A percentile compares a stretch with the other conserved stretches of the same genome.
Evolutionary conservation across 148 eudicot genomes (phyloP).

Genomic region (Chenopodium quinoa): DNA sequence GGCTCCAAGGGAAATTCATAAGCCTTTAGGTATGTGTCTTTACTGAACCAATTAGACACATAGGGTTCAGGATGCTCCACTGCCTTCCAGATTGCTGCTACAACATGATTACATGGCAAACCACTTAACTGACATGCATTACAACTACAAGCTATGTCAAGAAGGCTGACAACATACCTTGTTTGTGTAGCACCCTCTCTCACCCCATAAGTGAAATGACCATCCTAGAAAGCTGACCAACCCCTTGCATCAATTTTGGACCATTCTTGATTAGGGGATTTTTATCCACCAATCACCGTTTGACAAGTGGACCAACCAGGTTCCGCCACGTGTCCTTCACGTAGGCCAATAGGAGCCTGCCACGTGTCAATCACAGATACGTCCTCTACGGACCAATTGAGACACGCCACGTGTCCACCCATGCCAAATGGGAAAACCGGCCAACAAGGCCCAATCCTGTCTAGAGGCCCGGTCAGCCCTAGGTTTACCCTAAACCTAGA

Average conservation of each 20-base stretch:
- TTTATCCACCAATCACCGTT: too few relatives aligned
- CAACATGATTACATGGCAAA: not conserved
- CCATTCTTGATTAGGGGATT: too few relatives aligned
- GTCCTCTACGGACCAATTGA: too few relatives aligned
- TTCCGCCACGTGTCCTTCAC: too few relatives aligned
- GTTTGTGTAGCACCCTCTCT: not conserved
- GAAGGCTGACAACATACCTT: not conserved
- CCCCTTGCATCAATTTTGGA: not conserved
- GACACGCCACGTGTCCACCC: too few relatives aligned
- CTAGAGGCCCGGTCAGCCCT: too few relatives aligned
- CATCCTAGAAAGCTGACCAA: not conserved
- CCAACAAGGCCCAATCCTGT: too few relatives aligned
- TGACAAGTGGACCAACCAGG: too few relatives aligned
- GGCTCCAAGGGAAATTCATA: not conserved
- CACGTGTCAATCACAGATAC: too few relatives aligned
- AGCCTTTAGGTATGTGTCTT: not conserved
- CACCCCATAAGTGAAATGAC: not conserved
- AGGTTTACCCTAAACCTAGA: too few relatives aligned
- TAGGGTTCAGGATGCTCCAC: not conserved
- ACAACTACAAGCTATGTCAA: not conserved
- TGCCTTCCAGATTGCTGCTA: not conserved
- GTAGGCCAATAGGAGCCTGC: too few relatives aligned
- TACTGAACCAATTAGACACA: not conserved
- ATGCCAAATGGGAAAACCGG: too few relatives aligned
- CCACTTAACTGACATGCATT: not conserved